Evolutionary conservation across 1,284 basidiomycete genomes (phyloP), one percentile per base, ranked within the genome.

Genomic region (Athelia sp.): DNA sequence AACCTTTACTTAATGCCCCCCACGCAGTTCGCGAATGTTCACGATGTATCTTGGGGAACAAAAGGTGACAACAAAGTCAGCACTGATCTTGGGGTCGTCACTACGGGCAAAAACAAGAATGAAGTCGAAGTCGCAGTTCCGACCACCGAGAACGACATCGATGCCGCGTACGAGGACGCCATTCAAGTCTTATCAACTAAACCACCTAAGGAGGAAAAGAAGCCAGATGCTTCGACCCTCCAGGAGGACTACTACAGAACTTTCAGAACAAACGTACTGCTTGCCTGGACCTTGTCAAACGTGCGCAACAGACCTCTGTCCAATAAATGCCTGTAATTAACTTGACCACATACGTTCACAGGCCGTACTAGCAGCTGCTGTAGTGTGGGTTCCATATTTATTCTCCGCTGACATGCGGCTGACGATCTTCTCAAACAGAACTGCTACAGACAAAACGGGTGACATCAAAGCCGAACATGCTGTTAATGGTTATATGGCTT

Each of bases 211-310:
- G 76, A 70, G 47, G 83, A 85, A 42, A 61, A 70, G 31, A 84
- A 78, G 53, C 75, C 76, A 0, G 84, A 92, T 63, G 64, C 69
- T n/a, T 70, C 75, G 54, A 90, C 87, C 22, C 69, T 80, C 56
- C 87, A 93, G 65, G 91, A 94, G 63, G 94, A 97, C 70, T 93
- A 90, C 65, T 96, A 95, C 65, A 74, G 84, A 61, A 81, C 78
- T 26, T 93, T 96, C 68, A 79, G 93, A 56, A 96, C 93, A 2
- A 96, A 95, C 70, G 87, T 93, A 1, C 66, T 94, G 54, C 68
- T 93, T 54, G 79, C 82, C 13, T 95, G 92, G 92, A 88, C 87
- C 1, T 68, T 96, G 61, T 82, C 83, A 38, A 95, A 95, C 66
- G 85, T 83, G 52, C 61, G 74, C 1, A n/a, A 31, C 32, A 15